phyloP scores from a whole-genome alignment of 257 asterid genomes.

The Anisodus tanguticus region DNA sequence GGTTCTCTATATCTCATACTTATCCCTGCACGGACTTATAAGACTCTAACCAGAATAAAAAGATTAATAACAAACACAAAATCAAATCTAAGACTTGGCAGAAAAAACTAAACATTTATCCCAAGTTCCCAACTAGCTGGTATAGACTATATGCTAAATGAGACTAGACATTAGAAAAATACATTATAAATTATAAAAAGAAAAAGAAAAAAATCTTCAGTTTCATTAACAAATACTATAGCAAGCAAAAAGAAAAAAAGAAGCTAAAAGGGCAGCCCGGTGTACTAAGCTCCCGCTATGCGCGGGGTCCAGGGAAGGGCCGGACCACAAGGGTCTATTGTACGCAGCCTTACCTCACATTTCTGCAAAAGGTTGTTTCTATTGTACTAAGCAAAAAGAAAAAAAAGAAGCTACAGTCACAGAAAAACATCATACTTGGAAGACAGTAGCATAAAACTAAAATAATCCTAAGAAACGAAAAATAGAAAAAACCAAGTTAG shows the following conservation, averaged over 20 bases:
- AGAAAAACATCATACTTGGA: background rate
- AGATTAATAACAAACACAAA: too few species aligned
- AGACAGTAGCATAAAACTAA: slow-evolving; percentile 11
- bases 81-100: too few species aligned
- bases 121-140: background rate
- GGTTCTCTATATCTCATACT: too few species aligned
- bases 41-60: too few species aligned
- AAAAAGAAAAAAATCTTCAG: background rate
- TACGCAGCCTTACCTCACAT: too few species aligned
- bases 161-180: background rate
- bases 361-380: too few species aligned
- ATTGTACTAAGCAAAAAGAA: background rate
- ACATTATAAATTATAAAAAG: background rate
- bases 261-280: background rate
- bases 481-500: background rate
- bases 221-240: background rate
- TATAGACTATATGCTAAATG: background rate
- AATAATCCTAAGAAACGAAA: background rate
- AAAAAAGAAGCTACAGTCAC: background rate
- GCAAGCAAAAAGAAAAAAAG: background rate
- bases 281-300: too few species aligned
- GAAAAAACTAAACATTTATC: background rate
- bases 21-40: too few species aligned
- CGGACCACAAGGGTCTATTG: too few species aligned
- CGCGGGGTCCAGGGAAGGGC: too few species aligned